Conservation (phyloP, 805 yeast species). For the Candida boidinii region DNA sequence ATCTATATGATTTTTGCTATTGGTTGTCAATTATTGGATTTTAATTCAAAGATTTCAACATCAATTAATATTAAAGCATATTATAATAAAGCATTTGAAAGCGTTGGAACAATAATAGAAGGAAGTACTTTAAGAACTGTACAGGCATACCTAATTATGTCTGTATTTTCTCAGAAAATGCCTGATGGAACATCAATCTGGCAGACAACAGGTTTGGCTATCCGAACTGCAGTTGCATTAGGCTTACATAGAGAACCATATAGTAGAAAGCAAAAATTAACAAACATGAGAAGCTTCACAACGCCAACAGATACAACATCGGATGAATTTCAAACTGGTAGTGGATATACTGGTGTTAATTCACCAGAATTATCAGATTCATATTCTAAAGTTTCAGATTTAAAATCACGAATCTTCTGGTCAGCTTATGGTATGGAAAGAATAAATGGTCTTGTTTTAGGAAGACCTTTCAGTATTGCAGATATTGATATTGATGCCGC, state of each 20-base stretch:
- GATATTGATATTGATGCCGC: constrained; percentile 27
- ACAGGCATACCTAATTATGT: constrained; percentile 23
- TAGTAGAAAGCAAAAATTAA: constrained; percentile 4
- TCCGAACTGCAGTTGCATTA: constrained; percentile 22
- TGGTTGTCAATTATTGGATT: constrained; percentile 17
- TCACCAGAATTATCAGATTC: too few species aligned
- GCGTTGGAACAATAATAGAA: constrained; percentile 14
- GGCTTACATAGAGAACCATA: constrained; percentile 24
- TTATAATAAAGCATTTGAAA: constrained; percentile 23
- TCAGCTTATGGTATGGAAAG: constrained; percentile 28
- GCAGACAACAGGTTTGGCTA: constrained; percentile 24
- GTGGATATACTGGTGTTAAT: too few species aligned
- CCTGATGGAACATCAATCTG: constrained; percentile 25
- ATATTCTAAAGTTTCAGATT: too few species aligned
- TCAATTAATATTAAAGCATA: constrained; percentile 19
- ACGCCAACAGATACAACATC: too few species aligned
- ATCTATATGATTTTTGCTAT: constrained; percentile 25
- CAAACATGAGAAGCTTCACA: too few species aligned
- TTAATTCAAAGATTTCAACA: constrained; percentile 4
- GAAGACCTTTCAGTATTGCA: constrained; percentile 28
- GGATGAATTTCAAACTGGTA: too few species aligned
- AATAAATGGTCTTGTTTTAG: constrained; percentile 24
- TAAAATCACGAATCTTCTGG: constrained; percentile 25
- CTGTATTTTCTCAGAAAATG: constrained; percentile 26
- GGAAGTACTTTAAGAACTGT: constrained; percentile 18